A percentile compares a stretch with the other conserved stretches of the same genome.
These are phyloP conservation scores for Epichloe baconii DNA, from an alignment of 2,329 filamentous ascomycete species.

Conservation along the genomic window DNA sequence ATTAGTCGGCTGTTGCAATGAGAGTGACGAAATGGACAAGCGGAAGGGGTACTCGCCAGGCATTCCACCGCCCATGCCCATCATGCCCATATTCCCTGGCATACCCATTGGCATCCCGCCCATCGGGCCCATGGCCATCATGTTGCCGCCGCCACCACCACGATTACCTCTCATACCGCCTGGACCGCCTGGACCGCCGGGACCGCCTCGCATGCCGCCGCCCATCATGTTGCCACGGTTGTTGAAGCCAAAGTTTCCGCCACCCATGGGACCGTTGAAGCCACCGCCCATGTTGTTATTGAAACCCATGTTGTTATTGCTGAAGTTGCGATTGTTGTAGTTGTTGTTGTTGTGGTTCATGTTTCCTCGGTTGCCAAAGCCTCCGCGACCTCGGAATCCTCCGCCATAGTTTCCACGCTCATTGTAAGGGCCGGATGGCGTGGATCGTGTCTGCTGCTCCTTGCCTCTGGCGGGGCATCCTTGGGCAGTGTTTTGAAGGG, in stretches of 20 bases:
- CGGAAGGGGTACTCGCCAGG: slow-evolving; percentile 16
- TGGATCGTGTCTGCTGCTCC: slow-evolving; percentile 45
- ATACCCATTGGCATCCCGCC: slow-evolving; percentile 41
- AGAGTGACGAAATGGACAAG: too few species aligned
- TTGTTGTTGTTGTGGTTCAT: slow-evolving; percentile 31
- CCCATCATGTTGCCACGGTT: slow-evolving; percentile 22
- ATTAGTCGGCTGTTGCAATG: slow-evolving; percentile 10
- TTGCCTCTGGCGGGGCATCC: slow-evolving; percentile 54
- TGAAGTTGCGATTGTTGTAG: slow-evolving; percentile 30
- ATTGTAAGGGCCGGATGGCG: slow-evolving; percentile 35
- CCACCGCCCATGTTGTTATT: slow-evolving; percentile 33
- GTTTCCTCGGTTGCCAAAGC: slow-evolving; percentile 28
- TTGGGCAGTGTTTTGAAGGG: slow-evolving; percentile 87
- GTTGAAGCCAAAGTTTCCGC: slow-evolving; percentile 38
- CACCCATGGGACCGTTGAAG: slow-evolving; percentile 38
- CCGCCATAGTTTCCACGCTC: slow-evolving; percentile 31
- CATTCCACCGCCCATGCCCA: slow-evolving; percentile 35
- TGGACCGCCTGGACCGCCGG: slow-evolving; percentile 29
- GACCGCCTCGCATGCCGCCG: slow-evolving; percentile 34
- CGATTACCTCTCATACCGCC: slow-evolving; percentile 35
- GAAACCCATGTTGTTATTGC: slow-evolving; percentile 32
- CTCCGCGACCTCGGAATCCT: slow-evolving; percentile 40
- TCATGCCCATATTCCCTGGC: slow-evolving; percentile 42
- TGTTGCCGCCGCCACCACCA: slow-evolving; percentile 30
- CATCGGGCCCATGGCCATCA: slow-evolving; percentile 36